A percentile compares a stretch with the other conserved stretches of the same genome.
Conservation (phyloP, 805 yeast species). For the Candida tammaniensis region DNA sequence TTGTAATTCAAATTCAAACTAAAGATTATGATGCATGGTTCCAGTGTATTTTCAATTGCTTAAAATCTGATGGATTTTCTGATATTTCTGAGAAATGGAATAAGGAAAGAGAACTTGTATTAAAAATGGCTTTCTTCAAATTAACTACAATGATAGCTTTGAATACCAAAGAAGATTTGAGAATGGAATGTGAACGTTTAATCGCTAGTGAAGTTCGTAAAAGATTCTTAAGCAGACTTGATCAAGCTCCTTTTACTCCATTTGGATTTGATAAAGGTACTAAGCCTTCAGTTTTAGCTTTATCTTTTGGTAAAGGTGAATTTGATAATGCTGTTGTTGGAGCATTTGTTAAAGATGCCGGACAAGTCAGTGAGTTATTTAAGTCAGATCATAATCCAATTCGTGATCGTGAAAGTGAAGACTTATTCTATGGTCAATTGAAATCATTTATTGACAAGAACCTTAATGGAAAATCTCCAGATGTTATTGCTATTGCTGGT, state of each 20-base stretch:
- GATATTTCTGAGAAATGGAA: constrained; percentile 82
- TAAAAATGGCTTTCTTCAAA: constrained; percentile 65
- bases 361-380: constrained; percentile 70
- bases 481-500: constrained; percentile 88
- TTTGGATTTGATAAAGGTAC: constrained; percentile 75
- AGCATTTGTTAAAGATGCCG: constrained; percentile 72
- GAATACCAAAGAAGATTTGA: constrained; percentile 79
- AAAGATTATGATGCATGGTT: constrained; percentile 44
- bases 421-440: constrained; percentile 58
- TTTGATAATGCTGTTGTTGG: constrained; percentile 84
- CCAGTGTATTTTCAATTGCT: constrained; percentile 41
- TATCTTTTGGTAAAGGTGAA: constrained; percentile 86
- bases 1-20: constrained; percentile 59
- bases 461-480: constrained; percentile 58
- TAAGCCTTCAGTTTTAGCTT: constrained; percentile 75
- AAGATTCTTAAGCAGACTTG: constrained; percentile 65
- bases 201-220: constrained; percentile 70
- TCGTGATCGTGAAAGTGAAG: constrained; percentile 42
- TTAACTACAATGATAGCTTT: constrained; percentile 65
- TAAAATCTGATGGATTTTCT: constrained; percentile 76
- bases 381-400: constrained; percentile 75
- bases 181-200: constrained; percentile 69
- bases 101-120: constrained; percentile 61
- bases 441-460: constrained; percentile 61
- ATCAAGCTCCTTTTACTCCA: constrained; percentile 93